Evolutionary conservation across 2,329 filamentous ascomycete species (phyloP).

Genomic region (Coniochaeta sp.): DNA sequence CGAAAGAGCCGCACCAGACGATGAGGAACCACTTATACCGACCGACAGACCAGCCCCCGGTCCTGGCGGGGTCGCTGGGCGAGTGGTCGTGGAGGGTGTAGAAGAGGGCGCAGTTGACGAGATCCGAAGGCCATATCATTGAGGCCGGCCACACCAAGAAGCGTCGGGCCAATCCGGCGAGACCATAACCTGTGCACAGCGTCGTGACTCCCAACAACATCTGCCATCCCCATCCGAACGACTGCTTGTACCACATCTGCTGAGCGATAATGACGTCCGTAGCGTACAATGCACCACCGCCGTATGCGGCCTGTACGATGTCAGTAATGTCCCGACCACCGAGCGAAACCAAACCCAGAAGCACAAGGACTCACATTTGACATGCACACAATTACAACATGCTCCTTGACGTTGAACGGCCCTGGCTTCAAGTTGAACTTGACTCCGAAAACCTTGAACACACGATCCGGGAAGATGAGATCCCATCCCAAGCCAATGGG

Average conservation of each 20-base stretch:
- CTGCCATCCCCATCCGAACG: slow-evolving; percentile 52
- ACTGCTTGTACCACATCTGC: slow-evolving; percentile 49
- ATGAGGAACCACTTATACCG: slow-evolving; percentile 57
- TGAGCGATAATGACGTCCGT: slow-evolving; percentile 46
- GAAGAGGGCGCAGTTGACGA: slow-evolving; percentile 57
- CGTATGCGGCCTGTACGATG: slow-evolving; percentile 44
- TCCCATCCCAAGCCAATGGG: slow-evolving; percentile 51
- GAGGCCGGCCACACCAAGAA: slow-evolving; percentile 55
- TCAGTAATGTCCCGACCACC: slow-evolving; percentile 6
- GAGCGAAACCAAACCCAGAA: neutral
- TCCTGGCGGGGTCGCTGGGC: slow-evolving; percentile 39
- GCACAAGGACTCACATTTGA: slow-evolving; percentile 48
- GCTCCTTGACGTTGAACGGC: slow-evolving; percentile 56
- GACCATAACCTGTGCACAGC: slow-evolving; percentile 56
- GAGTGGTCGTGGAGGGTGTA: slow-evolving; percentile 58
- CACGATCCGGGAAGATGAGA: slow-evolving; percentile 44
- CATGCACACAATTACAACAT: slow-evolving; percentile 57
- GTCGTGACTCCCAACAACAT: slow-evolving; percentile 53
- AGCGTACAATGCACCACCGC: slow-evolving; percentile 50
- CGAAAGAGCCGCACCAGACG: slow-evolving; percentile 43
- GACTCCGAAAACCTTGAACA: slow-evolving; percentile 42
- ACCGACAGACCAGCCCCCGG: slow-evolving; percentile 56
- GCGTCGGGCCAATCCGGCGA: slow-evolving; percentile 51
- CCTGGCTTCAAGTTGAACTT: slow-evolving; percentile 51
- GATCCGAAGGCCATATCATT: slow-evolving; percentile 57